Conservation (phyloP, 1,139 yeast species). For the Hyphopichia buzzinii region DNA sequence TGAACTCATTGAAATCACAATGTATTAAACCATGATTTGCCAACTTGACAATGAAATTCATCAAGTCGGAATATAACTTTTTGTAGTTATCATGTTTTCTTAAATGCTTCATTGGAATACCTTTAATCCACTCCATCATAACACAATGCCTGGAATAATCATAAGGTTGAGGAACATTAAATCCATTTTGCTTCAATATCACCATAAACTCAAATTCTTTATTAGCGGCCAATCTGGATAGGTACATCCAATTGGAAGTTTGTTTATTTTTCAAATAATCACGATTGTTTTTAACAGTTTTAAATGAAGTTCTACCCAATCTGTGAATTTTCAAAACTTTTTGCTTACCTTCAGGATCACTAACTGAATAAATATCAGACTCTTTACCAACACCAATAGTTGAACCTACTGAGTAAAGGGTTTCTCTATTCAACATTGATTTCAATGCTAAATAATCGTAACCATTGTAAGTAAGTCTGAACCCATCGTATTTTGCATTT, state of each 20-base stretch:
- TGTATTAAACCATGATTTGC: slow-evolving; percentile 91
- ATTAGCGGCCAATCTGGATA: slow-evolving; percentile 86
- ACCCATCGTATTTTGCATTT: slow-evolving; percentile 91
- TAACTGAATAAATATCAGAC: slow-evolving; percentile 89
- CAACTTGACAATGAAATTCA: slow-evolving; percentile 79
- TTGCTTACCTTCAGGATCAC: slow-evolving; percentile 61
- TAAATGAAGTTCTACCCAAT: slow-evolving; percentile 89
- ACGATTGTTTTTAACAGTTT: slow-evolving; percentile 88
- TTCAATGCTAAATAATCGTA: slow-evolving; percentile 88
- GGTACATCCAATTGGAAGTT: slow-evolving; percentile 84
- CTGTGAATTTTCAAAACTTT: slow-evolving; percentile 87
- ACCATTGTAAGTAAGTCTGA: slow-evolving; percentile 82
- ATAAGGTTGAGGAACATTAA: slow-evolving; percentile 82
- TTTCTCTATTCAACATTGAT: slow-evolving; percentile 70
- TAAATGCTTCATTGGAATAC: slow-evolving; percentile 85
- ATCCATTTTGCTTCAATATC: slow-evolving; percentile 69
- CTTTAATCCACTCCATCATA: slow-evolving; percentile 86
- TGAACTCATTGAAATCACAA: slow-evolving; percentile 96
- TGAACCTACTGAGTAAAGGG: slow-evolving; percentile 76
- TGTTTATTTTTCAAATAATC: slow-evolving; percentile 78
- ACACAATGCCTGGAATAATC: slow-evolving; percentile 92
- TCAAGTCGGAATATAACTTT: slow-evolving; percentile 74
- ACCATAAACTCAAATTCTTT: slow-evolving; percentile 90
- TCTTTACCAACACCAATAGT: slow-evolving; percentile 97
- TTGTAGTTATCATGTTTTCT: slow-evolving; percentile 66